Conservation (phyloP, 1,284 basidiomycete species). For the Mixia osmundae region DNA sequence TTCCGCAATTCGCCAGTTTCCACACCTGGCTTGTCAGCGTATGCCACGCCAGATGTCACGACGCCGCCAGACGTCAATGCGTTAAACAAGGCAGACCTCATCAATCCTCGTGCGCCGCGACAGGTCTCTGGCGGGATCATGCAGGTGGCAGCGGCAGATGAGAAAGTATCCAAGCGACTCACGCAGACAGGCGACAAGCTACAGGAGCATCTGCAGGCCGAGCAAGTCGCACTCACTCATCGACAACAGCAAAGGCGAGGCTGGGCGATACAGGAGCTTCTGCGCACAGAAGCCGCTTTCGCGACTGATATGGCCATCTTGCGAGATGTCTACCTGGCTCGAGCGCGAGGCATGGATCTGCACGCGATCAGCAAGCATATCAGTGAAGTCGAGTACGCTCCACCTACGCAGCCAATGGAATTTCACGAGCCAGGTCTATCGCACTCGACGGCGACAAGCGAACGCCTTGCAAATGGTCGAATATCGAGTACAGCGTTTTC, state of each 20-base stretch:
- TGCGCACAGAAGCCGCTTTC: conserved; percentile 21
- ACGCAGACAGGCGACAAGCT: too few species aligned
- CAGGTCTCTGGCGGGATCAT: too few species aligned
- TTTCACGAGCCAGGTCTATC: background rate
- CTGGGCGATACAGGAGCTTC: conserved; percentile 20
- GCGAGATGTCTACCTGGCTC: conserved; percentile 22
- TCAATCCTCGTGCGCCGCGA: too few species aligned
- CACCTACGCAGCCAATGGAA: background rate
- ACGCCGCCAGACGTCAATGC: too few species aligned
- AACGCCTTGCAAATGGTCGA: background rate
- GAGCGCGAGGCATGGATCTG: conserved; percentile 19
- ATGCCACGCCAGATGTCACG: too few species aligned
- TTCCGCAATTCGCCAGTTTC: too few species aligned
- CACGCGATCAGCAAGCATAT: conserved; percentile 7
- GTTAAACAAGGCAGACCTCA: too few species aligned
- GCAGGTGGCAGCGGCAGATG: too few species aligned
- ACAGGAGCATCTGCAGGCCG: too few species aligned
- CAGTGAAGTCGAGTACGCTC: background rate
- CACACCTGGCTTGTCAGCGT: too few species aligned
- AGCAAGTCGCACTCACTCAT: too few species aligned
- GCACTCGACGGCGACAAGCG: background rate
- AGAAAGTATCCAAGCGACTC: too few species aligned
- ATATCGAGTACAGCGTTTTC: background rate
- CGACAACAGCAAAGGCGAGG: conserved; percentile 19
- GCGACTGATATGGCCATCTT: conserved; percentile 23